Evolutionary conservation across 805 yeast genomes (phyloP).

Genomic region (Starmerella cellae): DNA sequence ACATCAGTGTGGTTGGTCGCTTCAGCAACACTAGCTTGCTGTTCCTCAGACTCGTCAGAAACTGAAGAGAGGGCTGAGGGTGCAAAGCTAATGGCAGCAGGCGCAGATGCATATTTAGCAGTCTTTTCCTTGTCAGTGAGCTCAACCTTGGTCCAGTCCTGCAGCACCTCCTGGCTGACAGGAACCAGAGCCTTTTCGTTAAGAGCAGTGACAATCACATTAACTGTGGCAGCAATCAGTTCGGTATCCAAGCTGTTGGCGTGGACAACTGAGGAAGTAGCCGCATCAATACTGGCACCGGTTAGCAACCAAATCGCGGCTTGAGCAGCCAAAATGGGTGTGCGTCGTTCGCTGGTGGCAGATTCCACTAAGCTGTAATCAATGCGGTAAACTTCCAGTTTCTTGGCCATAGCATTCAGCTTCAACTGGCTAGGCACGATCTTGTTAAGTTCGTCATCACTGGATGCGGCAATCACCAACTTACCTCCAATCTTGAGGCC

Average conservation of each 20-base stretch:
- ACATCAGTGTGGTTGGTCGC: conserved; percentile 25
- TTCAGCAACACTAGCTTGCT: not conserved
- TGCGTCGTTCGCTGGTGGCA: conserved; percentile 50
- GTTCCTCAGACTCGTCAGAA: conserved; percentile 21
- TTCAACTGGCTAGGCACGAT: conserved; percentile 43
- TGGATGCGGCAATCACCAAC: conserved; percentile 32
- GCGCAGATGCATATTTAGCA: conserved; percentile 4
- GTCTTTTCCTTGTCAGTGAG: conserved; percentile 13
- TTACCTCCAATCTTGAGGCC: conserved; percentile 45
- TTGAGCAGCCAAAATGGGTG: conserved; percentile 61
- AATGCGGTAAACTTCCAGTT: conserved; percentile 41
- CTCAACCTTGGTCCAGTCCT: conserved; percentile 27
- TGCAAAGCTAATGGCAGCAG: conserved; percentile 19
- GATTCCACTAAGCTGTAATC: conserved; percentile 56
- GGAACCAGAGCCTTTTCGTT: conserved; percentile 23
- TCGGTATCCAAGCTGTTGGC: conserved; percentile 76
- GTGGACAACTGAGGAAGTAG: conserved; percentile 65
- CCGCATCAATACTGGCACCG: conserved; percentile 48
- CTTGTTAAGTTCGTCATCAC: conserved; percentile 39
- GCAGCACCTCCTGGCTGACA: conserved; percentile 28
- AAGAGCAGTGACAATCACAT: conserved; percentile 26
- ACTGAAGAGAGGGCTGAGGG: not conserved
- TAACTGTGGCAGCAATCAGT: conserved; percentile 44
- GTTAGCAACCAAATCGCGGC: conserved; percentile 67
- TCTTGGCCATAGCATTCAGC: conserved; percentile 39